Percentiles rank a stretch among this genome's conserved stretches.
phyloP scores from a whole-genome alignment of 371 early-diverging fungal genomes.

The Apophysomyces trapeziformis region DNA sequence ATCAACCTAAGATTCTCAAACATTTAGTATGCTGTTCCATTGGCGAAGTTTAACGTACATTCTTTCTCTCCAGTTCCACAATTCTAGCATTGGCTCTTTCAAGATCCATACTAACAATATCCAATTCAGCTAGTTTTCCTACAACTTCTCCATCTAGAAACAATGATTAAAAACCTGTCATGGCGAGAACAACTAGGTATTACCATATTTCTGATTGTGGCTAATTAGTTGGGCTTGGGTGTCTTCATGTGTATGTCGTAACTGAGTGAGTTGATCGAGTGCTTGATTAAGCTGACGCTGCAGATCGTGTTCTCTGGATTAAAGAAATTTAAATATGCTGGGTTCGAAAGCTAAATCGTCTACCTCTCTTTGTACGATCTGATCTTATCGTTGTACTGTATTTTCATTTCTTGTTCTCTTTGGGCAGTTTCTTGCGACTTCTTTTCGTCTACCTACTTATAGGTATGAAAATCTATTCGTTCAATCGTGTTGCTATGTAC shows the following conservation, averaged over 20 bases:
- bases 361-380: conserved; percentile 81
- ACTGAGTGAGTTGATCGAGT: conserved; percentile 72
- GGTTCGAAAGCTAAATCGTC: neutral
- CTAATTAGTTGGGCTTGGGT: conserved; percentile 78
- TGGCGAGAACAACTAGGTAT: neutral
- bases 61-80: conserved; percentile 73
- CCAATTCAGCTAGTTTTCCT: conserved; percentile 84
- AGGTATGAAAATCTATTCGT: neutral
- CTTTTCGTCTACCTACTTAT: conserved; percentile 59
- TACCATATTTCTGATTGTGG: conserved; percentile 74
- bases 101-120: conserved; percentile 83
- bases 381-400: conserved; percentile 76
- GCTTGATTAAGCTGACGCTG: conserved; percentile 84
- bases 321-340: neutral
- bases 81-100: conserved; percentile 80
- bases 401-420: conserved; percentile 69
- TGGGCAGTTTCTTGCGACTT: conserved; percentile 56
- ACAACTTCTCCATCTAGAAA: conserved; percentile 77
- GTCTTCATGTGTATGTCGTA: conserved; percentile 75
- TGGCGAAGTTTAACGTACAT: conserved; percentile 38
- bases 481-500: conserved; percentile 26
- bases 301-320: conserved; percentile 76
- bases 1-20: conserved; percentile 27
- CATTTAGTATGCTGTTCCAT: neutral
- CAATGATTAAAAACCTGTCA: too few species aligned